Conservation (phyloP, 768 basidiomycete genomes). For the Suillus ampliporus region DNA sequence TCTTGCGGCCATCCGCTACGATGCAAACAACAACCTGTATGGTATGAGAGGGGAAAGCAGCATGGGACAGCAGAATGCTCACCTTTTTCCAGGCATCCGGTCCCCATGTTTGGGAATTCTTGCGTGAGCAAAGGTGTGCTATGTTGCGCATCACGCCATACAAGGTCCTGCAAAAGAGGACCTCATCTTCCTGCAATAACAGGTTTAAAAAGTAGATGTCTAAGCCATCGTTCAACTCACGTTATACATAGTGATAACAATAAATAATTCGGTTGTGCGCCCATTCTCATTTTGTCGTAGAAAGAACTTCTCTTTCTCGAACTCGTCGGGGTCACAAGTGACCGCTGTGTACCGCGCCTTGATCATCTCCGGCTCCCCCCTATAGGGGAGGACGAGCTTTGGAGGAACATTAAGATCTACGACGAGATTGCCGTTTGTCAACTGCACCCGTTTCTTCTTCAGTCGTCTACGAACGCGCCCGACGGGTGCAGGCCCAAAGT, state of each 20-base stretch:
- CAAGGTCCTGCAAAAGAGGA: slow-evolving; percentile 90
- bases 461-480: slow-evolving; percentile 80
- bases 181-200: slow-evolving; percentile 74
- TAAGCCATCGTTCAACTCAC: slow-evolving; percentile 54
- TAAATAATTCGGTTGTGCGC: slow-evolving; percentile 87
- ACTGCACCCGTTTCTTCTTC: slow-evolving; percentile 80
- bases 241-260: slow-evolving; percentile 97
- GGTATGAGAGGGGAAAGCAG: background rate
- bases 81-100: slow-evolving; percentile 97
- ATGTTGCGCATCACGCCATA: slow-evolving; percentile 95
- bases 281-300: slow-evolving; percentile 82
- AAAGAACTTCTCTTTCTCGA: slow-evolving; percentile 82
- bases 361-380: slow-evolving; percentile 74
- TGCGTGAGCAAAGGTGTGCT: slow-evolving; percentile 79
- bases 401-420: slow-evolving; percentile 85
- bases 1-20: slow-evolving; percentile 86
- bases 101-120: slow-evolving; percentile 95
- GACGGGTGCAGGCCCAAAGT: slow-evolving; percentile 87
- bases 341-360: slow-evolving; percentile 85
- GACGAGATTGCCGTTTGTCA: slow-evolving; percentile 89
- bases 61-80: background rate
- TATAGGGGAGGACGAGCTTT: slow-evolving; percentile 76
- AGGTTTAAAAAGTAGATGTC: slow-evolving; percentile 10
- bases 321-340: slow-evolving; percentile 94
- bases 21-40: slow-evolving; percentile 88